Conservation (phyloP, 2,329 filamentous ascomycete species). For the Chaetomiaceae sp. region DNA sequence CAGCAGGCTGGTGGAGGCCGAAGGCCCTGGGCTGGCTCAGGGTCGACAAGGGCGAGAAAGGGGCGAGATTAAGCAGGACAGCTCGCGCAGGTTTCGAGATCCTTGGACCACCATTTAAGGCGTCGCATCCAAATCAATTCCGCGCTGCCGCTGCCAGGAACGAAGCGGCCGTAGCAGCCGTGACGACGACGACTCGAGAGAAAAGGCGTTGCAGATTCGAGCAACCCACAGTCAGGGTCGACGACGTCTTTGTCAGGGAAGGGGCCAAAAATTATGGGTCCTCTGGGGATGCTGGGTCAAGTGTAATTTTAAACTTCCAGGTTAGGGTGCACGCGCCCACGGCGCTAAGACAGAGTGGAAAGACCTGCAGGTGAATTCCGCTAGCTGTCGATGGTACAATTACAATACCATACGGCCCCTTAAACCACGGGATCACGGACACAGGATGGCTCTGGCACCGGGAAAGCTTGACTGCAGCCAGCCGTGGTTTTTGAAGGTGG, state of each 20-base stretch:
- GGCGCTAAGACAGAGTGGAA: conserved; percentile 11
- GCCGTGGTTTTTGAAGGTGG: no score
- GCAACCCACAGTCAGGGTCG: neutral
- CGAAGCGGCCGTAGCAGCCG: neutral
- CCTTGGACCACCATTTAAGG: neutral
- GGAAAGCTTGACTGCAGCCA: no score
- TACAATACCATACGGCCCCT: no score
- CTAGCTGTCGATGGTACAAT: neutral
- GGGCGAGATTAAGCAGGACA: conserved; percentile 10
- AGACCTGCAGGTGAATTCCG: conserved; percentile 1
- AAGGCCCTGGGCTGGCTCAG: neutral
- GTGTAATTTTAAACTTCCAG: conserved; percentile 6
- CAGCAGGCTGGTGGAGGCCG: conserved; percentile 23
- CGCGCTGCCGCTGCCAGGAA: neutral
- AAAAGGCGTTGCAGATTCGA: neutral
- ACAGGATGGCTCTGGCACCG: no score
- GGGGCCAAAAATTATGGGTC: conserved; percentile 9
- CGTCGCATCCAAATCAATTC: conserved; percentile 3
- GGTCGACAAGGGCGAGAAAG: neutral
- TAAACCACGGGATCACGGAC: no score
- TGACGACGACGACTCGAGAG: neutral
- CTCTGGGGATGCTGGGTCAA: neutral
- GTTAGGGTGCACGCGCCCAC: conserved; percentile 4
- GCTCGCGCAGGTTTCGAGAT: conserved; percentile 11
- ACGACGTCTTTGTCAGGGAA: neutral